A percentile compares a stretch with the other conserved stretches of the same genome.
phyloP scores from a whole-genome alignment of 805 yeast species.

The Nakazawaea ernobii region DNA sequence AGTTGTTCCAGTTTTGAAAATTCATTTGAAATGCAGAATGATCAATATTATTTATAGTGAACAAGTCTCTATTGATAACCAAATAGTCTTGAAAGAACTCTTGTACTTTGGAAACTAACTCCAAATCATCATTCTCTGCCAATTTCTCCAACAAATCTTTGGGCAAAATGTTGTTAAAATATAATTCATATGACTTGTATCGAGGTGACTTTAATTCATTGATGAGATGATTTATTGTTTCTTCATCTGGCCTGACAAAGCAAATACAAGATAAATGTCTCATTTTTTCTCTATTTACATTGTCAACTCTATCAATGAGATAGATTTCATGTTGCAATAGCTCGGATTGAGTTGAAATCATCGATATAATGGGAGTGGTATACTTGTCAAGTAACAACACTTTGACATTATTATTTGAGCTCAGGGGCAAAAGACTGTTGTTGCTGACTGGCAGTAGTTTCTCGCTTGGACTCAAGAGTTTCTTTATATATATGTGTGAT shows the following conservation, averaged over 20 bases:
- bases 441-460: constrained; percentile 7
- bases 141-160: constrained; percentile 78
- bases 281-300: constrained; percentile 56
- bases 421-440: constrained; percentile 12
- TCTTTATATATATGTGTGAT: constrained; percentile 36
- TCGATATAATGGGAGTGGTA: constrained; percentile 82
- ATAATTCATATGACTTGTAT: constrained; percentile 71
- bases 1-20: constrained; percentile 40
- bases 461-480: constrained; percentile 22
- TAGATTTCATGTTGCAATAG: constrained; percentile 80
- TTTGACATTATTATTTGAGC: constrained; percentile 39
- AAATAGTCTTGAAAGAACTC: constrained; percentile 84
- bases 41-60: constrained; percentile 34
- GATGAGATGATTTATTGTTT: constrained; percentile 51
- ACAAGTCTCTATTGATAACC: constrained; percentile 65
- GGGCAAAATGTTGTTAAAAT: constrained; percentile 67
- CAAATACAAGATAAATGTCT: constrained; percentile 79
- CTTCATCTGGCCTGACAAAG: constrained; percentile 68
- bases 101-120: constrained; percentile 66
- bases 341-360: constrained; percentile 84
- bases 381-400: constrained; percentile 74
- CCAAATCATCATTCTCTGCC: constrained; percentile 88
- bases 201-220: constrained; percentile 74
- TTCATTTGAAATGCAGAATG: constrained; percentile 17
- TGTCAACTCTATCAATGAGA: constrained; percentile 66